phyloP scores from a whole-genome alignment of 2,329 filamentous ascomycete genomes.

The Harringtonia aguacate region DNA sequence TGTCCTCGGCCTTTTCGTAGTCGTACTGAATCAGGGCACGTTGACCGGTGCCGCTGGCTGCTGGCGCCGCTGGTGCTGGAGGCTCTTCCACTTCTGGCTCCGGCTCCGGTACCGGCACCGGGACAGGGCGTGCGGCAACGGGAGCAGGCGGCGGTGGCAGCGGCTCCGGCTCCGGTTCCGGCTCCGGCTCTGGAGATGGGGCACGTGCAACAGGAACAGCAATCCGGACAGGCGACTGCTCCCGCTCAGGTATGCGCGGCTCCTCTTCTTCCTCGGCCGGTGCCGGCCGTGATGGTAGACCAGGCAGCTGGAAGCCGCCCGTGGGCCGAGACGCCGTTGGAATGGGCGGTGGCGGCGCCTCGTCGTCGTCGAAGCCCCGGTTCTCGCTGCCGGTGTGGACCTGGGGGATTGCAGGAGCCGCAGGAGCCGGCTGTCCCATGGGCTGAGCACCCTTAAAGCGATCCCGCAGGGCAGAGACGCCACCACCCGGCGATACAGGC shows the following conservation, averaged over 20 bases:
- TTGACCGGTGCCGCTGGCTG: constrained; percentile 32
- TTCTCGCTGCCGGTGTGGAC: constrained; percentile 21
- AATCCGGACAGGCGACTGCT: constrained; percentile 69
- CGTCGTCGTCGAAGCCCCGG: constrained; percentile 14
- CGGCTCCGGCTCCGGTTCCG: constrained; percentile 31
- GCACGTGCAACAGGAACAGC: constrained; percentile 73
- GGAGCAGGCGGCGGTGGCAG: constrained; percentile 35
- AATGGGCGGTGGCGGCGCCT: constrained; percentile 49
- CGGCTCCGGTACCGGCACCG: constrained; percentile 49
- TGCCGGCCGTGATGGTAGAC: constrained; percentile 50
- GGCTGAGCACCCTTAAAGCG: constrained; percentile 71
- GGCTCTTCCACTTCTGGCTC: constrained; percentile 43
- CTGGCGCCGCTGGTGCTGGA: constrained; percentile 20
- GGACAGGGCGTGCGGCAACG: constrained; percentile 33
- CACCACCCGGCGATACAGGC: constrained; percentile 45
- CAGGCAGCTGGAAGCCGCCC: constrained; percentile 68
- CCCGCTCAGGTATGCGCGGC: constrained; percentile 36
- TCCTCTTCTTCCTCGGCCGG: constrained; percentile 47
- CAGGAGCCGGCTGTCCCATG: constrained; percentile 41
- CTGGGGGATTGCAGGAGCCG: constrained; percentile 19
- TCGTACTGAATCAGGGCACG: constrained; percentile 82
- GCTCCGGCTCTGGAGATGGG: constrained; percentile 27
- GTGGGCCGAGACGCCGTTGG: constrained; percentile 60
- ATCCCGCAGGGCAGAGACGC: constrained; percentile 66
- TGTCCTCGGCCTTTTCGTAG: constrained; percentile 96